These are phyloP conservation scores for Cairneyella variabilis DNA, from an alignment of 495 filamentous ascomycete genomes.

Conservation along the genomic window DNA sequence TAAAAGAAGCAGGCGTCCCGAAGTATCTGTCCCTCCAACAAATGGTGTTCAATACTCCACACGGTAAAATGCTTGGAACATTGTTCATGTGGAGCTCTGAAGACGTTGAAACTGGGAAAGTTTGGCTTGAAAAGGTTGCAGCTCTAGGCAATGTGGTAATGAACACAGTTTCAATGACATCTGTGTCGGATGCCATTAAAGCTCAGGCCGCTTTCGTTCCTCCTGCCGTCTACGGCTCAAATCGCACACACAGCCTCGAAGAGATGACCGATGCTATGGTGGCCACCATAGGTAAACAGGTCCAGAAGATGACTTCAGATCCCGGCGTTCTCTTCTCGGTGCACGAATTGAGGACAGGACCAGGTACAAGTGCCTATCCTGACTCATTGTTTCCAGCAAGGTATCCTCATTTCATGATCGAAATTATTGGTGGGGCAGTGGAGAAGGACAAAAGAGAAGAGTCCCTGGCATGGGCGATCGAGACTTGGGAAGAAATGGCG, in stretches of 20 bases:
- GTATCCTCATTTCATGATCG: constrained; percentile 37
- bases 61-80: constrained; percentile 23
- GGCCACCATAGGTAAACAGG: constrained; percentile 21
- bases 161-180: constrained; percentile 30
- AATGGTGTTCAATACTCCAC: constrained; percentile 24
- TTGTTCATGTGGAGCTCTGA: constrained; percentile 31
- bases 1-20: constrained; percentile 25
- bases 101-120: constrained; percentile 26
- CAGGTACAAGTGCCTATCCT: constrained; percentile 5
- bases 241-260: constrained; percentile 24
- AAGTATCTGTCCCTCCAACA: constrained; percentile 29
- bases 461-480: constrained; percentile 26
- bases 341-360: constrained; percentile 30
- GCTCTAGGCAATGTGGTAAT: constrained; percentile 24
- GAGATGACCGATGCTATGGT: constrained; percentile 24
- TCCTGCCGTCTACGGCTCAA: constrained; percentile 20
- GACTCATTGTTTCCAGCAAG: constrained; percentile 32
- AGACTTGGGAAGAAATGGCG: constrained; percentile 17
- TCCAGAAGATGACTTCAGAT: constrained; percentile 27
- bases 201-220: constrained; percentile 21
- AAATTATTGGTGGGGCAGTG: constrained; percentile 27
- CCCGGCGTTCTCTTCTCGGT: constrained; percentile 27
- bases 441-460: constrained; percentile 2
- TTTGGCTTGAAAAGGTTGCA: constrained; percentile 31
- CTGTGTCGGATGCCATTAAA: constrained; percentile 22